phyloP scores from a whole-genome alignment of 2,329 filamentous ascomycete genomes.

The Fusarium brevicatenulatum region DNA sequence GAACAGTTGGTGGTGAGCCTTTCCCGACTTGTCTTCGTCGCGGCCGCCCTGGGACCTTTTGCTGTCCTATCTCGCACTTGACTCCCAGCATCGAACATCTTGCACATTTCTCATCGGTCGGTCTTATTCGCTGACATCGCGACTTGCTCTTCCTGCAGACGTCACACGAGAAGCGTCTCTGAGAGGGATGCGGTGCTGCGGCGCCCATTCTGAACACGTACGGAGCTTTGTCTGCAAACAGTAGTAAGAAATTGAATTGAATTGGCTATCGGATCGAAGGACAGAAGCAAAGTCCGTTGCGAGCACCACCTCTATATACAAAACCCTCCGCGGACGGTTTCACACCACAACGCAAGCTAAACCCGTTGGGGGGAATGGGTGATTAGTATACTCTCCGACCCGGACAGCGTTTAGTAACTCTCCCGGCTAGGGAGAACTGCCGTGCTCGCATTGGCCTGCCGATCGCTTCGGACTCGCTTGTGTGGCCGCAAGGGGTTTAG shows the following conservation, averaged over 20 bases:
- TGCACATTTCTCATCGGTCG: background rate
- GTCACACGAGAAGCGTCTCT: background rate
- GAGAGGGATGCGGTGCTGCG: background rate
- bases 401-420: background rate
- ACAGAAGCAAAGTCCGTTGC: background rate
- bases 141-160: background rate
- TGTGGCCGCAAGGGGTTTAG: background rate
- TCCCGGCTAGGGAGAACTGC: background rate
- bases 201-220: background rate
- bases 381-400: background rate
- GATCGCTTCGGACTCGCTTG: background rate
- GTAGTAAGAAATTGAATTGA: background rate
- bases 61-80: background rate
- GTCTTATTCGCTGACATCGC: background rate
- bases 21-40: background rate
- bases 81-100: background rate
- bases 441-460: background rate
- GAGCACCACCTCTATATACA: background rate
- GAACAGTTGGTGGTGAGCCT: background rate
- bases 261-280: background rate
- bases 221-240: background rate
- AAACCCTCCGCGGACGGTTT: background rate
- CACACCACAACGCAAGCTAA: fast-evolving
- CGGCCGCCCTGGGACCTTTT: background rate
- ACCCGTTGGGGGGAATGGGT: fast-evolving